Base-by-base conservation (phyloP, 2,329 filamentous ascomycete species). In the Lachnellula arida region DNA sequence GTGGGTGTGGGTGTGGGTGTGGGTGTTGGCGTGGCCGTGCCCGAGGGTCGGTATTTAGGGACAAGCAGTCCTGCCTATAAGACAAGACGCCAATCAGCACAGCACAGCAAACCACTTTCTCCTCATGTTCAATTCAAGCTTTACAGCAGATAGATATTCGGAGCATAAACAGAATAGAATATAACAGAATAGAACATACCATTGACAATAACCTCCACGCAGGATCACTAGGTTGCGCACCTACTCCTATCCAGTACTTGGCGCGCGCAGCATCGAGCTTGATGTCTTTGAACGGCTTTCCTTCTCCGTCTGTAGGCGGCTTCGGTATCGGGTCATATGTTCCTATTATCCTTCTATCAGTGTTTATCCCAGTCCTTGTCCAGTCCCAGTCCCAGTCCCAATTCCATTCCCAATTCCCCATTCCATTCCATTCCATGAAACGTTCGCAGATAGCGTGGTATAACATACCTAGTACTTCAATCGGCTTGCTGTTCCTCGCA, bases 221-320 rank as follows among this genome's bases (percentile, higher is more conserved):
- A 3, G 89, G 86, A 64, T 97, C 90, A 60, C 88, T 92, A 9
- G 94, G 94, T 75, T 99, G 94, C 54, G 94, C 94, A 1, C 94
- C 94, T 3, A 97, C 93, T 71, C 94, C 94, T 37, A 99, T 80
- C 94, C 94, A 99, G 77, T 99, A 99, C 73, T 88, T 87, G 55
- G 93, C 89, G 58, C 94, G 80, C 63, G 83, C 77, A 7, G 82
- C 77, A 73, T 99, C 94, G 14, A 99, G 80, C 68, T 90, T 86
- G 70, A 99, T 89, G 64, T 97, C 92, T 75, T 99, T 99, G 77
- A 88, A 90, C 54, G 89, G 81, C 56, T 85, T 83, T 17, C 84
- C 83, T n/a, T 80, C 80, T 63, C 69, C 71, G 67, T 75, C 89
- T 66, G 82, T 81, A 1, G 81, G 78, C 25, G 76, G 71, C 68